Base-by-base conservation (phyloP, 2,329 filamentous ascomycete species). In the Aureobasidium sp. region DNA sequence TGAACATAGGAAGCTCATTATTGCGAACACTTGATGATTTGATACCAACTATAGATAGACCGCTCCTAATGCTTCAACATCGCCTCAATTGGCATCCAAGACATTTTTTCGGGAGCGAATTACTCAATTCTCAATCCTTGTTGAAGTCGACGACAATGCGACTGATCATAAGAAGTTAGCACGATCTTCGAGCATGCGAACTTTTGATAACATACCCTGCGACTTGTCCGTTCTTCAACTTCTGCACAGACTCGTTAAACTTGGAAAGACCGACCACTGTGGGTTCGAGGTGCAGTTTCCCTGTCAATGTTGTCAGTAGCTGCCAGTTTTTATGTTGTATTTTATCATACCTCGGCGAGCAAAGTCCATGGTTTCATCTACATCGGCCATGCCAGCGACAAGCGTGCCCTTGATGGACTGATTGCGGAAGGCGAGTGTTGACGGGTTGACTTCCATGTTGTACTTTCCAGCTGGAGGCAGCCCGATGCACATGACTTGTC, bases 61-160 rank as follows among this genome's bases (percentile, higher is more conserved):
- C 21, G 1, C 21, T 21, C 21, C 21, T 21, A 21, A 21, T 21
- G 21, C 21, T 21, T 21, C 21, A 21, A 21, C 21, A 21, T 21
- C 21, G 21, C 21, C 1, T 21, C 21, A 21, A 21, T 21, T 21
- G 21, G 21, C 21, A 21, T 21, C 21, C 21, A 21, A 21, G 21
- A 21, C 1, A 21, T 21, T 21, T 21, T 21, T 1, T 1, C 21
- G 21, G 21, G 21, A 21, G 21, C 21, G 21, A 21, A 21, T 21
- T 21, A 21, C 21, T 27, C 5, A 2, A 44, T 39, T 29, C 21
- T 41, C 36, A 61, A 7, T 61, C 59, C 65, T 69, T 72, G 64
- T 83, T 81, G 65, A 83, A 83, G 66, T 82, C 78, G 25, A 83
- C 74, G 13, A 83, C 81, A 47, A 80, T 76, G 21, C 81, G 70